Evolutionary conservation across 2,329 filamentous ascomycete genomes (phyloP).

Genomic region (Arthroderma sp.): DNA sequence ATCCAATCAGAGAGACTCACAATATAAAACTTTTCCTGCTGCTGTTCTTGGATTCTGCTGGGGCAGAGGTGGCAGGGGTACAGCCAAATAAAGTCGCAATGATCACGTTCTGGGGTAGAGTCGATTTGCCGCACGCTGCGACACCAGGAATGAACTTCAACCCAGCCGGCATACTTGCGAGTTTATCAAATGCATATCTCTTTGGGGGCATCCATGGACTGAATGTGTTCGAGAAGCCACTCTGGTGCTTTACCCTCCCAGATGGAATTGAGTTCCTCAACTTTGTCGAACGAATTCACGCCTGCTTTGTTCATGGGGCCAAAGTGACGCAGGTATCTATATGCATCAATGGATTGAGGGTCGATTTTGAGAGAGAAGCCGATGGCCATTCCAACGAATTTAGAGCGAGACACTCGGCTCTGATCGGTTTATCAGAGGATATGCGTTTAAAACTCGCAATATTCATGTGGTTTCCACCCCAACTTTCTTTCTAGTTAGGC

Average conservation of each 20-base stretch:
- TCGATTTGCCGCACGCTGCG: background rate
- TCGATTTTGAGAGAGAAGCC: background rate
- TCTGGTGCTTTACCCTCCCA: background rate
- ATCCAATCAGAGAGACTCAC: background rate
- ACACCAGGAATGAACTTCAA: background rate
- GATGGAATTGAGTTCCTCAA: background rate
- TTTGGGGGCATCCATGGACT: background rate
- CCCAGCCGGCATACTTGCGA: background rate
- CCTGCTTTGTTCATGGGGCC: background rate
- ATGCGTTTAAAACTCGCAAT: background rate
- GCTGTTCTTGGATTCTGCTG: background rate
- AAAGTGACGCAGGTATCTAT: background rate
- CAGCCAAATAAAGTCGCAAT: background rate
- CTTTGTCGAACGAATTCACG: background rate
- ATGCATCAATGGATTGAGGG: background rate
- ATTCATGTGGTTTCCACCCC: background rate
- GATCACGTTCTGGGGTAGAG: background rate
- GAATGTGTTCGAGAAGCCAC: background rate
- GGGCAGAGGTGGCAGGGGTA: background rate
- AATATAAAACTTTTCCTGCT: background rate
- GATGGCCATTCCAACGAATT: background rate
- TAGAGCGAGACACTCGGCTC: background rate
- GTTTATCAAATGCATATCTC: background rate
- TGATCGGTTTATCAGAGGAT: background rate
- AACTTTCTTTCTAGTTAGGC: background rate